Conservation (phyloP, 1,284 basidiomycete species). For the Trichosporon faecale region DNA sequence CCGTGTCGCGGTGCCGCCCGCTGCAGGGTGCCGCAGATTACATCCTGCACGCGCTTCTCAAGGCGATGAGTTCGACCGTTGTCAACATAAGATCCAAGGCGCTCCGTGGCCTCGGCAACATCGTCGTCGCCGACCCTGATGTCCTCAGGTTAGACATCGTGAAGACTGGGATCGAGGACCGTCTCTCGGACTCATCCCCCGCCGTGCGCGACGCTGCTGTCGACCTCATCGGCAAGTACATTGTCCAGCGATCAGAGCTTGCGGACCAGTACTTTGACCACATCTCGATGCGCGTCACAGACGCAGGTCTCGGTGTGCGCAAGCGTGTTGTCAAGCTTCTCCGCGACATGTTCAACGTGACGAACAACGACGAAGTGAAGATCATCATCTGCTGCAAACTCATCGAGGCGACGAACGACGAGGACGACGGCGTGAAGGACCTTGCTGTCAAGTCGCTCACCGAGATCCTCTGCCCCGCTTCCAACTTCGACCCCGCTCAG, state of each 20-base stretch:
- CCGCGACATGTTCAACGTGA: constrained; percentile 71
- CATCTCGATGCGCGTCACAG: constrained; percentile 82
- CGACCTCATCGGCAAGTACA: constrained; percentile 90
- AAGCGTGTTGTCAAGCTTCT: constrained; percentile 93
- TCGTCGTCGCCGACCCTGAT: constrained; percentile 80
- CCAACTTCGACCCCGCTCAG: constrained; percentile 20
- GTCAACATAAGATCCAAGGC: constrained; percentile 90
- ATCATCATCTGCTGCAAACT: constrained; percentile 79
- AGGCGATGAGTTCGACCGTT: constrained; percentile 70
- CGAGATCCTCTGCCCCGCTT: constrained; percentile 73
- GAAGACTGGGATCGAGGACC: constrained; percentile 76
- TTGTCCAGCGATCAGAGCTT: constrained; percentile 78
- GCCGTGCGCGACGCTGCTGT: constrained; percentile 94
- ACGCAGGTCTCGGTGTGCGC: constrained; percentile 85
- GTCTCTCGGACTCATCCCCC: constrained; percentile 83
- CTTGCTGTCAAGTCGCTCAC: constrained; percentile 82
- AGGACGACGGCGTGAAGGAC: constrained; percentile 89
- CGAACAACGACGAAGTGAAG: constrained; percentile 60
- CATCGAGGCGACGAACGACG: constrained; percentile 74
- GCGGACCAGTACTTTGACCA: constrained; percentile 79
- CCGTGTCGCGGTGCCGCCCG: constrained; percentile 69
- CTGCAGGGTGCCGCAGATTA: constrained; percentile 74
- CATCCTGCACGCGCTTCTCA: constrained; percentile 69
- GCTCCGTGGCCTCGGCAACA: constrained; percentile 74
- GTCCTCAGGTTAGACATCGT: constrained; percentile 73